Conservation (phyloP, 768 basidiomycete genomes). For the Chalciporus pseudorubinellus region DNA sequence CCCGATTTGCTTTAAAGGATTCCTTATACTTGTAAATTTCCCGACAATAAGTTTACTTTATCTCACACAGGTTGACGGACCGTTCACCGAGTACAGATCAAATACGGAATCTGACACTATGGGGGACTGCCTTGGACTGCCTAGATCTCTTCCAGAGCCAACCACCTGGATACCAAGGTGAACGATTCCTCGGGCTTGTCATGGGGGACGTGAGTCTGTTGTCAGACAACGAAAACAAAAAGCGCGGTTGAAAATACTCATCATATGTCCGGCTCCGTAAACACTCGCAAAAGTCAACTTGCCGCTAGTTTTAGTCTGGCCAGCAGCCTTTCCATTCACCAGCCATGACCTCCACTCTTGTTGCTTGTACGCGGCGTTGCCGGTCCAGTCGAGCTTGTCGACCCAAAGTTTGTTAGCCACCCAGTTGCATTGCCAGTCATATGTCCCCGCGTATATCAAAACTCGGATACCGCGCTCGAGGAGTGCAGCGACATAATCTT, state of each 20-base stretch:
- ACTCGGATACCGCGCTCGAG: slow-evolving; percentile 54
- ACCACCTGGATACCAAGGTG: slow-evolving; percentile 64
- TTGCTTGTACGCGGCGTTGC: slow-evolving; percentile 44
- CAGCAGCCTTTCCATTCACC: slow-evolving; percentile 52
- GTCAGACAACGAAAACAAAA: slow-evolving; percentile 17
- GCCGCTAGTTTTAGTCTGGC: slow-evolving; percentile 52
- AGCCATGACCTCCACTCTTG: slow-evolving; percentile 51
- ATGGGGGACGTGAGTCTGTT: slow-evolving; percentile 52
- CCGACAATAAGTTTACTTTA: no score
- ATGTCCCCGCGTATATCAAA: slow-evolving; percentile 53
- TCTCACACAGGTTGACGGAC: no score
- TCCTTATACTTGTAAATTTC: no score
- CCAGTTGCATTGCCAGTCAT: slow-evolving; percentile 62
- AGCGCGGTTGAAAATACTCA: slow-evolving; percentile 27
- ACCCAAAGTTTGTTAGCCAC: slow-evolving; percentile 65
- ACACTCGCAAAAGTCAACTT: slow-evolving; percentile 65
- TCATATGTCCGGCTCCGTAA: slow-evolving; percentile 76
- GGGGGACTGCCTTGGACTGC: neutral
- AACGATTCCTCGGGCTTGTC: slow-evolving; percentile 66
- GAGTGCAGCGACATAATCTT: slow-evolving; percentile 54
- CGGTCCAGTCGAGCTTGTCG: slow-evolving; percentile 57
- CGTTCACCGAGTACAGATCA: no score
- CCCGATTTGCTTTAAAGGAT: no score
- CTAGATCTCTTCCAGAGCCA: slow-evolving; percentile 43
- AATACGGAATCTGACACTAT: neutral